Evolutionary conservation across 768 basidiomycete genomes (phyloP).

Genomic region (Termitomyces sp.): DNA sequence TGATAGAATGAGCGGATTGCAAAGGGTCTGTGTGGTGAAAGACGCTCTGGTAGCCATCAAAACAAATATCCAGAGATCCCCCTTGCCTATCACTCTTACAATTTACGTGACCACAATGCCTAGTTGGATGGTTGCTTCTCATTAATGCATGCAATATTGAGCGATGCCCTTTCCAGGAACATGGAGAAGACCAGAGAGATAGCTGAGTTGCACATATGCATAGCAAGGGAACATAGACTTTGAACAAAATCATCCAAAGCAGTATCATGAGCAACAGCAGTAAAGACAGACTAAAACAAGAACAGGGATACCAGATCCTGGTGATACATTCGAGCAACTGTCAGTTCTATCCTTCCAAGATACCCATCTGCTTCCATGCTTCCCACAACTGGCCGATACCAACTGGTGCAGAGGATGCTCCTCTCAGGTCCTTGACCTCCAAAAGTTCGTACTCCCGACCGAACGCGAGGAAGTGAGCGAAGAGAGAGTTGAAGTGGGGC

Average conservation of each 20-base stretch:
- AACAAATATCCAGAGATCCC: not conserved
- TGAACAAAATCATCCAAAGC: not conserved
- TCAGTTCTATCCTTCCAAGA: slow-evolving; percentile 43
- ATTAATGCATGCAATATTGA: not conserved
- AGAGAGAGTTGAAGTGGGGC: slow-evolving; percentile 94
- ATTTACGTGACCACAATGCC: not conserved
- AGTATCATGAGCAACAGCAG: not conserved
- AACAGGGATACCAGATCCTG: not conserved
- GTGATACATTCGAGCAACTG: not conserved
- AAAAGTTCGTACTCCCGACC: slow-evolving; percentile 92
- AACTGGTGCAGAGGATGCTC: slow-evolving; percentile 52
- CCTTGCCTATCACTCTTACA: not conserved
- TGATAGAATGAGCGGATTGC: too few species aligned
- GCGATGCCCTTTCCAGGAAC: not conserved
- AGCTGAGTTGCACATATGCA: not conserved
- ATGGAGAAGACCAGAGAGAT: too few species aligned
- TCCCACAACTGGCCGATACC: slow-evolving; percentile 83
- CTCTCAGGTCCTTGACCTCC: slow-evolving; percentile 86
- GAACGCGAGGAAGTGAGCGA: slow-evolving; percentile 97
- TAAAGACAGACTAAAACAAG: not conserved
- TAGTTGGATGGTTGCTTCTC: not conserved
- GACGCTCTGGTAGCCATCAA: too few species aligned
- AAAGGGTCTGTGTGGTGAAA: too few species aligned
- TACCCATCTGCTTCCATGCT: slow-evolving; percentile 88
- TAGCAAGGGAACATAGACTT: not conserved